These are phyloP conservation scores for Xylariaceae sp. DNA, from an alignment of 2,329 filamentous ascomycete species.

Conservation along the genomic window DNA sequence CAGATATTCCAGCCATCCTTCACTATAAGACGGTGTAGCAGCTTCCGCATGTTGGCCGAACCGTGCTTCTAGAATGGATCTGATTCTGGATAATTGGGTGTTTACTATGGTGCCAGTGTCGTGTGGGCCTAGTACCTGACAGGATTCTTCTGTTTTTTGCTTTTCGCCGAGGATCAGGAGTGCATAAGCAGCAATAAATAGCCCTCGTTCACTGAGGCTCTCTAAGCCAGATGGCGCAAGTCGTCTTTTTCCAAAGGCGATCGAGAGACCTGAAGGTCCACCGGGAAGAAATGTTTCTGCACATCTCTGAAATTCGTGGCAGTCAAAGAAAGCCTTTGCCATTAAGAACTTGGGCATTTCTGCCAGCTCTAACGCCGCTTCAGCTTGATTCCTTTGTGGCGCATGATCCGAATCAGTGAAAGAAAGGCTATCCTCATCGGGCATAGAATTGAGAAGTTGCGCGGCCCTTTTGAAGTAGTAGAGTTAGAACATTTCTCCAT, in stretches of 20 bases:
- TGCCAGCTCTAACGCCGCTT: not conserved
- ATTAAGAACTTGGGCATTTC: conserved; percentile 5
- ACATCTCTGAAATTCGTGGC: conserved; percentile 6
- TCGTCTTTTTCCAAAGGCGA: not conserved
- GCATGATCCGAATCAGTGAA: too few species aligned
- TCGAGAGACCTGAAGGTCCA: not conserved
- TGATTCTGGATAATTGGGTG: not conserved
- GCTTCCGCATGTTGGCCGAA: too few species aligned
- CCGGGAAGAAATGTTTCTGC: conserved; percentile 3
- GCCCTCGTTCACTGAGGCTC: conserved; percentile 3
- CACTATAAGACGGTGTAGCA: not conserved
- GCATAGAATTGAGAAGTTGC: too few species aligned
- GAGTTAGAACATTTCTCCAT: not conserved
- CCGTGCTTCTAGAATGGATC: conserved; percentile 1
- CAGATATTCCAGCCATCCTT: conserved; percentile 4
- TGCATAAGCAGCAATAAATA: conserved; percentile 3
- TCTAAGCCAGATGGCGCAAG: not conserved
- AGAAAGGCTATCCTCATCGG: too few species aligned
- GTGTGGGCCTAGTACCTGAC: not conserved
- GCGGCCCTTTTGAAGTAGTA: too few species aligned
- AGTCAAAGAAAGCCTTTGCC: conserved; percentile 7
- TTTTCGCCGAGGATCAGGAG: conserved; percentile 4
- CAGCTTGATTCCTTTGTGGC: not conserved
- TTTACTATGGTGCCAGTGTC: conserved; percentile 1
- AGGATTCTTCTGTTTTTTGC: conserved; percentile 1